Conservation (phyloP, 371 early-diverging fungal species). For the Coemansia sp. region DNA sequence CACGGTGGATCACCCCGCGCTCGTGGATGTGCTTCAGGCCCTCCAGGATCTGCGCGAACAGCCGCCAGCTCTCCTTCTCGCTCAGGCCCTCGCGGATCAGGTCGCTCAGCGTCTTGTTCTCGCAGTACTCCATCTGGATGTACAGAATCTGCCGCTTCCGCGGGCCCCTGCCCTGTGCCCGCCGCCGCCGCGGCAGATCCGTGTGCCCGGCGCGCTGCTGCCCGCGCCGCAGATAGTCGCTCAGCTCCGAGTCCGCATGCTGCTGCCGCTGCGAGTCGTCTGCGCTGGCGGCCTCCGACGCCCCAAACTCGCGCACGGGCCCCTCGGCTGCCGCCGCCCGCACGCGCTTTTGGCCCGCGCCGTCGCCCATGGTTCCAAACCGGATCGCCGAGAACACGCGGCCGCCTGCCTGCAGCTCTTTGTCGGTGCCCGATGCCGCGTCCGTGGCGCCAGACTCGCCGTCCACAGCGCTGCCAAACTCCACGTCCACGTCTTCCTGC, state of each 20-base stretch:
- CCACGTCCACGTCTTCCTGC: slow-evolving; percentile 14
- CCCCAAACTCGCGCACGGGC: slow-evolving; percentile 34
- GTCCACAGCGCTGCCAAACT: neutral
- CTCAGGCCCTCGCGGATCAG: slow-evolving; percentile 82
- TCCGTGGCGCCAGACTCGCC: too few relatives aligned
- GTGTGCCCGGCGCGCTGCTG: slow-evolving; percentile 4
- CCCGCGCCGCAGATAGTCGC: slow-evolving; percentile 1
- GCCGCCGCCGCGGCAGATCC: neutral
- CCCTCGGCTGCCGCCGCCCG: slow-evolving; percentile 10
- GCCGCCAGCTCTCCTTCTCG: slow-evolving; percentile 53
- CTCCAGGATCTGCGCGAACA: slow-evolving; percentile 81
- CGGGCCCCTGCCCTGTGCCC: neutral
- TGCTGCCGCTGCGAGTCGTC: slow-evolving; percentile 1
- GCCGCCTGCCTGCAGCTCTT: slow-evolving; percentile 11
- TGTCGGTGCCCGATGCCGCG: slow-evolving; percentile 51
- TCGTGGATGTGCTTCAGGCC: slow-evolving; percentile 85
- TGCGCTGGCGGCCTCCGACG: neutral
- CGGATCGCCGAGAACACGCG: slow-evolving; percentile 40
- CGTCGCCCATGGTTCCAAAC: slow-evolving; percentile 39
- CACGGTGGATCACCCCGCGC: slow-evolving; percentile 95
- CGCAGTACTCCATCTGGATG: slow-evolving; percentile 94
- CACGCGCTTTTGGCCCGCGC: slow-evolving; percentile 4
- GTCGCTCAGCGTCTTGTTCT: slow-evolving; percentile 34
- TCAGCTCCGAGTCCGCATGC: neutral
- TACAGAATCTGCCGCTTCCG: slow-evolving; percentile 58